phyloP scores from a whole-genome alignment of 257 asterid genomes.

The Phtheirospermum japonicum region DNA sequence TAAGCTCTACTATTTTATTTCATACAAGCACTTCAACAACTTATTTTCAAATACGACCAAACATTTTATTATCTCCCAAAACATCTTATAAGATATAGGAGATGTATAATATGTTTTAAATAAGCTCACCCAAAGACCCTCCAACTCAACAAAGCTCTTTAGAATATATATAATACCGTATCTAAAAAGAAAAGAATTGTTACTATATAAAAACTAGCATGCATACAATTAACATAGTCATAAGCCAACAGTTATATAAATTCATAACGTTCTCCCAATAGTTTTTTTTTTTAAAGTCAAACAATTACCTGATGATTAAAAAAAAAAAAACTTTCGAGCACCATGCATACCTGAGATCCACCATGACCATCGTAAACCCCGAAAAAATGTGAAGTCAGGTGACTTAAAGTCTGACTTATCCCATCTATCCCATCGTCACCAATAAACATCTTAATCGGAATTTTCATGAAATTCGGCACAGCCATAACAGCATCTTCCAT shows the following conservation, averaged over 20 bases:
- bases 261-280: not conserved
- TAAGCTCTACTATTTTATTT: not conserved
- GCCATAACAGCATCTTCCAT: conserved; percentile 74
- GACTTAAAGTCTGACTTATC: conserved; percentile 55
- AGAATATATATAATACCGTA: not conserved
- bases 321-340: conserved; percentile 11
- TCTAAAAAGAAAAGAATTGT: not conserved
- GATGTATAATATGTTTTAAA: not conserved
- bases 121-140: not conserved
- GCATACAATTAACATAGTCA: not conserved
- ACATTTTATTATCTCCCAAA: too few species aligned
- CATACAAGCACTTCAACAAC: not conserved
- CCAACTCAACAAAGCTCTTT: not conserved
- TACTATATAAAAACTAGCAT: not conserved
- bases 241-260: not conserved
- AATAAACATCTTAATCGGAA: conserved; percentile 72
- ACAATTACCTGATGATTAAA: not conserved
- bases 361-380: conserved; percentile 96
- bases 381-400: conserved; percentile 77
- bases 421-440: conserved; percentile 53
- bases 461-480: conserved; percentile 66
- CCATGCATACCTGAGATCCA: conserved; percentile 70
- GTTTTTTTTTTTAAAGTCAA: not conserved
- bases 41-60: not conserved
- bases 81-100: not conserved